Percentiles rank a stretch among this genome's conserved stretches.
These are phyloP conservation scores for Aspergillaceae sp. DNA, from an alignment of 2,329 filamentous ascomycete genomes.

Conservation along the genomic window DNA sequence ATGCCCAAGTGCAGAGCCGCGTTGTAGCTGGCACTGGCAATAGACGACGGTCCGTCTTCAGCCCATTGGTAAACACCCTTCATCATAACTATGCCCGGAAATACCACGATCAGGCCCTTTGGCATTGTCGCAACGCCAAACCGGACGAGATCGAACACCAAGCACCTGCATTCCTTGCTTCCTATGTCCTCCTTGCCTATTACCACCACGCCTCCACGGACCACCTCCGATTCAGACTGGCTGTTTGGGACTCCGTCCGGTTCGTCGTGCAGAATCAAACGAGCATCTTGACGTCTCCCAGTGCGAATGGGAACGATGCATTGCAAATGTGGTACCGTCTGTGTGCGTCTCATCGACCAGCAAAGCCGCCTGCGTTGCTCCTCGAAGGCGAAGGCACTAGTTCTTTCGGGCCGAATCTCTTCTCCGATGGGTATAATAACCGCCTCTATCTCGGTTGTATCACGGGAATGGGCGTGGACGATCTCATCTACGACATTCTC, in stretches of 20 bases:
- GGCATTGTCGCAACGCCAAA: neutral
- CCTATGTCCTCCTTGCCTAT: conserved; percentile 7
- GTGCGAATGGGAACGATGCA: neutral
- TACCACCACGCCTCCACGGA: conserved; percentile 11
- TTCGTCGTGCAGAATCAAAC: conserved; percentile 4
- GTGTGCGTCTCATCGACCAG: conserved; percentile 10
- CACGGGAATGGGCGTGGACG: conserved; percentile 10
- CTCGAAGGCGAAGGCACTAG: conserved; percentile 11
- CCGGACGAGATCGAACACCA: neutral
- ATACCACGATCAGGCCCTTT: conserved; percentile 3
- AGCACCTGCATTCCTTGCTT: conserved; percentile 1
- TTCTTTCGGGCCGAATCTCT: conserved; percentile 3
- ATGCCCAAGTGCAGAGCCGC: conserved; percentile 5
- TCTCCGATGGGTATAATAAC: conserved; percentile 6
- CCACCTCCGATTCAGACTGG: conserved; percentile 6
- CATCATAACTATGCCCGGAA: conserved; percentile 3
- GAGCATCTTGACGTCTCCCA: neutral
- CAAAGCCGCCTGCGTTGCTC: conserved; percentile 10
- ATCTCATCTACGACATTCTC: conserved; percentile 16
- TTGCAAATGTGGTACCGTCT: conserved; percentile 17
- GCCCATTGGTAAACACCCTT: conserved; percentile 1
- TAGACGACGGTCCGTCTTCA: conserved; percentile 1
- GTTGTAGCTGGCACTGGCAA: neutral
- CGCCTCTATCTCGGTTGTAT: conserved; percentile 11
- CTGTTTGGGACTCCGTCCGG: conserved; percentile 6